Percentiles rank a stretch among this genome's conserved stretches.
phyloP scores from a whole-genome alignment of 1,284 basidiomycete genomes.

The Phylloporus sp. region DNA sequence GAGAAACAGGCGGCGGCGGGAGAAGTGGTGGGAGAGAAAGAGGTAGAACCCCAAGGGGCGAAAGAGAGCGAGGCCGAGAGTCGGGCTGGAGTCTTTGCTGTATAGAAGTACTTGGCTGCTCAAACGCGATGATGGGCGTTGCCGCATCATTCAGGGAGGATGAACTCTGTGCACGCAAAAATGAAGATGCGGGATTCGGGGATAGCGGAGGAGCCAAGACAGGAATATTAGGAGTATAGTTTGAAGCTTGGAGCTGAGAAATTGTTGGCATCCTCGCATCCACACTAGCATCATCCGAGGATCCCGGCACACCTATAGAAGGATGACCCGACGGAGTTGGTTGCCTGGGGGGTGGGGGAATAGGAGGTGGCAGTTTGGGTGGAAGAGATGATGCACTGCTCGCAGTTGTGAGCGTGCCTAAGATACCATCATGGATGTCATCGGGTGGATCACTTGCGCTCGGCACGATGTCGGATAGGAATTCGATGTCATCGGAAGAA shows the following conservation, averaged over 20 bases:
- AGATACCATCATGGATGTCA: conserved; percentile 43
- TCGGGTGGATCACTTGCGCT: conserved; percentile 54
- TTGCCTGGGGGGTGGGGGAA: conserved; percentile 51
- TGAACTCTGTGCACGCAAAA: conserved; percentile 14
- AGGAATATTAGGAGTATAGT: conserved; percentile 14
- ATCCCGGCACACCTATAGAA: conserved; percentile 17
- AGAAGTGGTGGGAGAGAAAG: conserved; percentile 39
- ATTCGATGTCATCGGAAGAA: conserved; percentile 76
- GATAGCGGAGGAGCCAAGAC: conserved; percentile 28
- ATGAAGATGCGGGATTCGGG: conserved; percentile 13
- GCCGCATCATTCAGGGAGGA: conserved; percentile 6
- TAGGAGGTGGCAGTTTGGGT: conserved; percentile 56
- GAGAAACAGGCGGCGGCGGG: conserved; percentile 40
- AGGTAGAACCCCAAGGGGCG: conserved; percentile 20
- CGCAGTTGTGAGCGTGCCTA: conserved; percentile 49
- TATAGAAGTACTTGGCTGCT: conserved; percentile 6
- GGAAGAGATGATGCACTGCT: conserved; percentile 53
- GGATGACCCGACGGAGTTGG: conserved; percentile 29
- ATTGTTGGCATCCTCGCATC: conserved; percentile 2
- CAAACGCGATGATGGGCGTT: conserved; percentile 2
- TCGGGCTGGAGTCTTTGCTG: conserved; percentile 12
- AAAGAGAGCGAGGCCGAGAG: conserved; percentile 20
- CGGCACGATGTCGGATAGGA: conserved; percentile 76
- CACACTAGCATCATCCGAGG: conserved; percentile 1
- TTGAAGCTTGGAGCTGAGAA: conserved; percentile 9